These are phyloP conservation scores for Microbotryum silenes-acaulis DNA, from an alignment of 1,284 basidiomycete species.

Conservation along the genomic window DNA sequence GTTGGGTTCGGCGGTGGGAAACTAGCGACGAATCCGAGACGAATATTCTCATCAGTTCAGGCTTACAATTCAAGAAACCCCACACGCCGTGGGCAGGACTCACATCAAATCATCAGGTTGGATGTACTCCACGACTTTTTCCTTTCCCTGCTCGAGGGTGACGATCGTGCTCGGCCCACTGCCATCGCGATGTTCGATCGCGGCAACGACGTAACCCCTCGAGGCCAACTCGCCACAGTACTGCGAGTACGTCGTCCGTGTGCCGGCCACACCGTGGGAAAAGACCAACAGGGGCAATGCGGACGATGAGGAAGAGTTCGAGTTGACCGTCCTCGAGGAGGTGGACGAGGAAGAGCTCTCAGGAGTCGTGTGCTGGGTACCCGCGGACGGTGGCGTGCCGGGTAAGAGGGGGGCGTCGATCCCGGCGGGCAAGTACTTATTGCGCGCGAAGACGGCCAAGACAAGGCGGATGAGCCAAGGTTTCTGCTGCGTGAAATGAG, in stretches of 20 bases:
- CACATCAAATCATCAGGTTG: slow-evolving; percentile 50
- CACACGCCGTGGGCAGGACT: slow-evolving; percentile 31
- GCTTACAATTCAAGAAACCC: too few relatives aligned
- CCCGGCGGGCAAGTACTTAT: slow-evolving; percentile 8
- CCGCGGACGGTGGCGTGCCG: slow-evolving; percentile 42
- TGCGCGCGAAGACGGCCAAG: not conserved
- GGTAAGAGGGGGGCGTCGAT: slow-evolving; percentile 5
- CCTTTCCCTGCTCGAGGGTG: slow-evolving; percentile 15
- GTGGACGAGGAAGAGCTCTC: too few relatives aligned
- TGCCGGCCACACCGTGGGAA: slow-evolving; percentile 72
- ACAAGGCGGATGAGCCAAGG: slow-evolving; percentile 8
- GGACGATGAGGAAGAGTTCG: slow-evolving; percentile 50
- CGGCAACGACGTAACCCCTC: slow-evolving; percentile 64
- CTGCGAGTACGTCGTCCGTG: slow-evolving; percentile 58
- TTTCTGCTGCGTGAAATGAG: slow-evolving; percentile 9
- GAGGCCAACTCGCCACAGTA: slow-evolving; percentile 61
- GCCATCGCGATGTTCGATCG: slow-evolving; percentile 69
- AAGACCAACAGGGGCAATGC: slow-evolving; percentile 45
- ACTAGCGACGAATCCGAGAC: not conserved
- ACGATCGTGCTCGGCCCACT: slow-evolving; percentile 49
- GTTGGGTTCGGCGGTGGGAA: slow-evolving; percentile 39
- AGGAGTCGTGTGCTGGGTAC: not conserved
- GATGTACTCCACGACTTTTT: slow-evolving; percentile 44
- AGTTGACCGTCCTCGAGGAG: not conserved
- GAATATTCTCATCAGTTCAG: not conserved